Base-by-base conservation (phyloP, 441 rosid genomes). In the Euphorbia schlechtendalii region DNA sequence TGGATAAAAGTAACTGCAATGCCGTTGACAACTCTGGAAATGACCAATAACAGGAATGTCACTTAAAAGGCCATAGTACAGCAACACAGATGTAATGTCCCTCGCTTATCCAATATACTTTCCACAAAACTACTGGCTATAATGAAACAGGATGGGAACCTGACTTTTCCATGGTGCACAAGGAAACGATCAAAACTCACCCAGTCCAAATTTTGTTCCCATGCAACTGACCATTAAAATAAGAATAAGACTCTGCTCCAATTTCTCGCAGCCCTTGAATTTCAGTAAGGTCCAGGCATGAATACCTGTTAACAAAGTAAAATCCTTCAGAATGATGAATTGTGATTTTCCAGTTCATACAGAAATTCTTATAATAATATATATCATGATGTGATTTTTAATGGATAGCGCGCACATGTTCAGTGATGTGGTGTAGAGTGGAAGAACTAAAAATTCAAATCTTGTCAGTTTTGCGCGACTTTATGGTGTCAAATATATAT, bases 181-280 rank as follows among this genome's bases (percentile, higher is more conserved):
- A 56, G 24, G 32, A 63, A 36, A 62, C 20, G 52, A 58, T 22
- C 28, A 54, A 57, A 59, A 70, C 92, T 79, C 68, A 90, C 96
- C 96, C 95, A 40, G 83, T 87, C 96, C 96, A 90, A 61, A 90
- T 86, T 74, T 67, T 83, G 77, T 90, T 90, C 63, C 82, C 86
- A 76, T 86, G 89, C 64, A 86, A 73, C 64, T 90, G 92, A 38
- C 96, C 95, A 77, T 82, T 77, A 73, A 78, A 90, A 72, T 86
- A 90, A 17, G 96, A 87, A 69, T 83, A 87, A 45, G 77, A 73
- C 73, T 86, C 95, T 40, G 79, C 85, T 64, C 79, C 74, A 38
- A 83, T 73, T 82, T 86, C 85, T 55, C 73, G 80, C 40, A 90
- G 76, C 58, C 90, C 83, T 68, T 86, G 84, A 70, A 90, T 76